Evolutionary conservation across 179 eudicot species (phyloP).

Genomic region (Vitellaria paradoxa): DNA sequence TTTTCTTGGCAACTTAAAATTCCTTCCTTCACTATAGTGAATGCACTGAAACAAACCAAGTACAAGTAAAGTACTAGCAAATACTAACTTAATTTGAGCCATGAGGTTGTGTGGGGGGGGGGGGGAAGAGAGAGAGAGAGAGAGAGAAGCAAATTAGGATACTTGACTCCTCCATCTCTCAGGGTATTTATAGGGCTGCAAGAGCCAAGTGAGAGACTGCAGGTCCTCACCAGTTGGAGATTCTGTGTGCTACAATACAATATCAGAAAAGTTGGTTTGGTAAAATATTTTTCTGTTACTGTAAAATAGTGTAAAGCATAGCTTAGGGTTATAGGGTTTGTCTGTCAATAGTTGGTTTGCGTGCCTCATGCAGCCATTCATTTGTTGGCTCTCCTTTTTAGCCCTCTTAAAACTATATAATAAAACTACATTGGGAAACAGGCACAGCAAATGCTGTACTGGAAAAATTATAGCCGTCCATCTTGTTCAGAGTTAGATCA

Average conservation of each 20-base stretch:
- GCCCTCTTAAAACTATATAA: neutral
- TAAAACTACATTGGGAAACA: neutral
- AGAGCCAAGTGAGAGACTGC: neutral
- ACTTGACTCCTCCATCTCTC: conserved; percentile 18
- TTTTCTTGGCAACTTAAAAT: conserved; percentile 24
- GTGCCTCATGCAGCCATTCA: conserved; percentile 10
- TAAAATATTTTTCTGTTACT: neutral
- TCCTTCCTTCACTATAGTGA: conserved; percentile 35
- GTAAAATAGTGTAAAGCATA: neutral
- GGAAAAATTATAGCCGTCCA: neutral
- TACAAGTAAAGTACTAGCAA: conserved; percentile 29
- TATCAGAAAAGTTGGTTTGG: neutral
- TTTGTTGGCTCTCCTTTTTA: neutral
- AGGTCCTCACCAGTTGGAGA: conserved; percentile 24
- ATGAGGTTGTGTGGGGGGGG: neutral
- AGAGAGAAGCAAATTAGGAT: neutral
- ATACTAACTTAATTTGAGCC: conserved; percentile 32
- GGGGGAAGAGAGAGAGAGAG: conserved; percentile 4
- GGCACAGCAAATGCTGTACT: neutral
- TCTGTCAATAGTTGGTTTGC: conserved; percentile 5
- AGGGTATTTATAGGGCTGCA: conserved; percentile 43
- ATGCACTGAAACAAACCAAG: conserved; percentile 22
- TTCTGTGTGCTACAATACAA: neutral
- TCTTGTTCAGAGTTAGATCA: neutral
- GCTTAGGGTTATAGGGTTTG: conserved; percentile 20